Evolutionary conservation across 2,329 filamentous ascomycete species (phyloP).

Genomic region (Hypoxylon sp.): DNA sequence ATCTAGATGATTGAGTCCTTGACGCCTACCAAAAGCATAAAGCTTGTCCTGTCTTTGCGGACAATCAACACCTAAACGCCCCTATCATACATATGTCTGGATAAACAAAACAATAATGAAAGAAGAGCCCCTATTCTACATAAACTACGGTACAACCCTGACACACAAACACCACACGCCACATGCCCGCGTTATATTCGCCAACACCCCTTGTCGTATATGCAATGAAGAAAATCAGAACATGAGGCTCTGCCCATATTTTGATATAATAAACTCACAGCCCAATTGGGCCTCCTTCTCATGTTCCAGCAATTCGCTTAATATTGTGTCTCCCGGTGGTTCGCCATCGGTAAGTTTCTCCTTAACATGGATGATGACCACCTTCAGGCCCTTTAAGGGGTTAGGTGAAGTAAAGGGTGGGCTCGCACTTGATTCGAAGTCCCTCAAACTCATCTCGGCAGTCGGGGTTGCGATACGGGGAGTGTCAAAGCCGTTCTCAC

Average conservation of each 20-base stretch:
- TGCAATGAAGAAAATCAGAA: conserved; percentile 55
- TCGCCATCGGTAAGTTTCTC: conserved; percentile 82
- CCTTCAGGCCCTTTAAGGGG: conserved; percentile 78
- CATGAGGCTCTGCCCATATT: conserved; percentile 71
- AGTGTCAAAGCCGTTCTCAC: conserved; percentile 51
- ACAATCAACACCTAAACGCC: conserved; percentile 30
- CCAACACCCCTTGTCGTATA: conserved; percentile 25
- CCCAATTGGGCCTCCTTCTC: conserved; percentile 77
- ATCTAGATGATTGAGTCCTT: conserved; percentile 11
- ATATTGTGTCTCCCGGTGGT: conserved; percentile 73
- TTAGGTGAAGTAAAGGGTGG: conserved; percentile 40
- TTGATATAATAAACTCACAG: conserved; percentile 82
- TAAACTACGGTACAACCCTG: not conserved
- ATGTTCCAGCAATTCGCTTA: conserved; percentile 75
- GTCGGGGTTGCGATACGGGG: conserved; percentile 64
- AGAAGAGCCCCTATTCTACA: conserved; percentile 26
- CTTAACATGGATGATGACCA: conserved; percentile 95
- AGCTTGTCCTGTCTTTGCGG: not conserved
- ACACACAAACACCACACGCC: conserved; percentile 26
- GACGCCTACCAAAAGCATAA: conserved; percentile 22
- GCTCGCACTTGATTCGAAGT: conserved; percentile 49
- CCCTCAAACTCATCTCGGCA: conserved; percentile 60
- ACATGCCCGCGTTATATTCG: conserved; percentile 26
- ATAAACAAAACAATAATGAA: conserved; percentile 11
- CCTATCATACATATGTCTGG: conserved; percentile 8